Conservation (phyloP, 192 early-diverging fungal species). For the Phlyctochytrium bullatum region DNA sequence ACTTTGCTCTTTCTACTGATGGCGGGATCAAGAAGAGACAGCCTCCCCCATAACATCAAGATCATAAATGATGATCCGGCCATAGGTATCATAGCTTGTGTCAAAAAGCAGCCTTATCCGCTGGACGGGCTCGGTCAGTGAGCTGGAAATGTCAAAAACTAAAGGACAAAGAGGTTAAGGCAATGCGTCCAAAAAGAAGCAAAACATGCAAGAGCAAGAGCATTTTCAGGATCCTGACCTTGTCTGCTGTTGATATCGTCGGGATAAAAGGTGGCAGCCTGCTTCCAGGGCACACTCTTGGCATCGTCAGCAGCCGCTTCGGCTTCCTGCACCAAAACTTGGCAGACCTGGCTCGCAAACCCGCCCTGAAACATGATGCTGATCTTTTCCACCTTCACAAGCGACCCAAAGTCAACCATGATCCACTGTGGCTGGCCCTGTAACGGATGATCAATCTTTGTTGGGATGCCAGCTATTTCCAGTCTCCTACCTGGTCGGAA, state of each 20-base stretch:
- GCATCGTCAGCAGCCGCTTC: not conserved
- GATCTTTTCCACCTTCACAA: not conserved
- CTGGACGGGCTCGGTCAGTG: too few relatives aligned
- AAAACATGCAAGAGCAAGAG: too few relatives aligned
- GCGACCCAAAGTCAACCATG: constrained; percentile 4
- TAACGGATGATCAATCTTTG: not conserved
- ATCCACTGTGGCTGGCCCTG: constrained; percentile 22
- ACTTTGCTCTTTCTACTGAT: too few relatives aligned
- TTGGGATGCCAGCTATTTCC: not conserved
- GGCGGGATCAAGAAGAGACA: too few relatives aligned
- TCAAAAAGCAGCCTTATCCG: too few relatives aligned
- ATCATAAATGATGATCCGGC: too few relatives aligned
- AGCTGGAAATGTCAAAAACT: too few relatives aligned
- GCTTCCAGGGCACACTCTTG: constrained; percentile 6
- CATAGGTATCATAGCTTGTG: too few relatives aligned
- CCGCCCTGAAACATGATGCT: constrained; percentile 25
- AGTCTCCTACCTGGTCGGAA: constrained; percentile 68
- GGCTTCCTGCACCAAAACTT: constrained; percentile 4
- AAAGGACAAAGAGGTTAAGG: too few relatives aligned
- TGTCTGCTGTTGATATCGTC: constrained; percentile 17
- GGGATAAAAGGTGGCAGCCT: constrained; percentile 8
- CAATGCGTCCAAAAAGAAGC: too few relatives aligned
- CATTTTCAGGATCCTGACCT: too few relatives aligned
- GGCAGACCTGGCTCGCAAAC: constrained; percentile 4
- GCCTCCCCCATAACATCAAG: too few relatives aligned